Evolutionary conservation across 106 monocot species (phyloP).

Genomic region (Dendrobium huoshanense): DNA sequence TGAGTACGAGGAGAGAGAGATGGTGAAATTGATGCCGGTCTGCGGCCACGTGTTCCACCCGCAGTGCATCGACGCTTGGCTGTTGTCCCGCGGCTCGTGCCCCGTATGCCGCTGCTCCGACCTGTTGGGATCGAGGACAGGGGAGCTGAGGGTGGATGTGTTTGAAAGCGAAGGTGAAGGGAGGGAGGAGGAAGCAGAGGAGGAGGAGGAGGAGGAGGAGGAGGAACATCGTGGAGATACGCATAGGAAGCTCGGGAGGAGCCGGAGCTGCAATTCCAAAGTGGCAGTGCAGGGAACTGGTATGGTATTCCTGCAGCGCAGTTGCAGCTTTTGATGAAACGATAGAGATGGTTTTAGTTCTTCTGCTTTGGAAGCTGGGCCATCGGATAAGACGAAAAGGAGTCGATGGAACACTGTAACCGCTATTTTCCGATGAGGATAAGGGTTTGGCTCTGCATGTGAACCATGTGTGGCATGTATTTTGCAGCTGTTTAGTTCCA

Average conservation of each 20-base stretch:
- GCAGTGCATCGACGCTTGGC: conserved; percentile 14
- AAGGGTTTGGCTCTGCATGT: no score
- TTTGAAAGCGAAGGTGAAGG: background rate
- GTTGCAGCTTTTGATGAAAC: background rate
- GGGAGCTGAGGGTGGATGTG: background rate
- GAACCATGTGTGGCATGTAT: no score
- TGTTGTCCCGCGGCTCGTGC: conserved; percentile 6
- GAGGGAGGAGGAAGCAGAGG: background rate
- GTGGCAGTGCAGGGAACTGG: no score
- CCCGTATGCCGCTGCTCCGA: conserved; percentile 10
- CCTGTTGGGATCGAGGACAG: background rate
- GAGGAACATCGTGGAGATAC: no score
- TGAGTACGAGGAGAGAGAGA: conserved; percentile 5
- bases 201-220: no score
- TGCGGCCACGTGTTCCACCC: conserved; percentile 18
- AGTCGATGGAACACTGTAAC: no score
- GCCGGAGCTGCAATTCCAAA: background rate
- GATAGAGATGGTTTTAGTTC: no score
- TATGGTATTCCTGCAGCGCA: conserved; percentile 2
- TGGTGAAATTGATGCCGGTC: conserved; percentile 10
- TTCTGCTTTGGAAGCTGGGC: no score
- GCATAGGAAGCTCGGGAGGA: background rate
- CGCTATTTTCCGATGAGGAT: no score
- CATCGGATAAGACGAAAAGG: no score
- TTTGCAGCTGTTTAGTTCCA: no score